phyloP scores from a whole-genome alignment of 306 rosid species.

The Hippophae rhamnoides region DNA sequence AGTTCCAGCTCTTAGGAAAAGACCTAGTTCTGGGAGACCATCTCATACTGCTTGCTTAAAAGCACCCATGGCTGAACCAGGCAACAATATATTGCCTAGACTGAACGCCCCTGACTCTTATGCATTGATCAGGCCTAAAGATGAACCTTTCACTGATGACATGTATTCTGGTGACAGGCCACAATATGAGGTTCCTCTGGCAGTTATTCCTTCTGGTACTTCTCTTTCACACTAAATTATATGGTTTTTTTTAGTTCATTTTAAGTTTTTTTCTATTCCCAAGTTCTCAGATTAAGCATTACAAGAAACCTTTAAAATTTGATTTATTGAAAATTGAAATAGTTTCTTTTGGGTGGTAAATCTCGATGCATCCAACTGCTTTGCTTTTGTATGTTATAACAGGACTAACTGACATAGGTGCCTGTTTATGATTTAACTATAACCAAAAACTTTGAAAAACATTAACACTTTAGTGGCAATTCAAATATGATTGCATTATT shows the following conservation, averaged over 20 bases:
- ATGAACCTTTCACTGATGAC: conserved; percentile 62
- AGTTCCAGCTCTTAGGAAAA: conserved; percentile 24
- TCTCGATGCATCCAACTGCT: too few relatives aligned
- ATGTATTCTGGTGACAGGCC: conserved; percentile 19
- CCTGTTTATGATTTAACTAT: too few relatives aligned
- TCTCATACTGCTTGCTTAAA: conserved; percentile 22
- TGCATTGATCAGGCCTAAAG: conserved; percentile 58
- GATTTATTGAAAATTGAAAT: too few relatives aligned
- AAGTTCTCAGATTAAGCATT: too few relatives aligned
- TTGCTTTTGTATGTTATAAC: too few relatives aligned
- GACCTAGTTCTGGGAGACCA: conserved; percentile 18
- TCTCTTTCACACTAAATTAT: not conserved
- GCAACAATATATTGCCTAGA: conserved; percentile 19
- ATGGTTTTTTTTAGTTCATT: conserved; percentile 11
- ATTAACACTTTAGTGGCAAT: too few relatives aligned
- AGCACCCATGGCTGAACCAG: conserved; percentile 30
- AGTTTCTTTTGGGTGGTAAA: too few relatives aligned
- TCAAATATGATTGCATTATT: too few relatives aligned
- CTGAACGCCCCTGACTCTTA: conserved; percentile 21
- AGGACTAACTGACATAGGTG: too few relatives aligned
- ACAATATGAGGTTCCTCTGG: conserved; percentile 40
- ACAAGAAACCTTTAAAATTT: too few relatives aligned
- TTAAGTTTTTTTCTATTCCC: not conserved
- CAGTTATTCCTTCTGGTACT: conserved; percentile 56
- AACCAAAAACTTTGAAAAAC: too few relatives aligned